phyloP scores from a whole-genome alignment of 441 rosid species.

The Pelargonium myrrhifolium region DNA sequence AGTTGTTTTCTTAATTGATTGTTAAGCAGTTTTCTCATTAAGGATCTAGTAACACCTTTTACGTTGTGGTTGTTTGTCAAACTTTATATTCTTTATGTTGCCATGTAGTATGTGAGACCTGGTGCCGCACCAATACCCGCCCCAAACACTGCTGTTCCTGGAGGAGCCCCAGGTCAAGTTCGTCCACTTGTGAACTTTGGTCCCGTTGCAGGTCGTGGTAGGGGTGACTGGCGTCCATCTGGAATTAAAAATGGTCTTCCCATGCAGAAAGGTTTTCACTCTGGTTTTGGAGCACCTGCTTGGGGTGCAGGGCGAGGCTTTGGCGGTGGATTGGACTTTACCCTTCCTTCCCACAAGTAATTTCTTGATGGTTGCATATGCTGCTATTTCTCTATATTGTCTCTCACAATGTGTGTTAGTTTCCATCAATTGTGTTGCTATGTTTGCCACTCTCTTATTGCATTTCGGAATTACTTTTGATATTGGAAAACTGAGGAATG shows the following conservation, averaged over 20 bases:
- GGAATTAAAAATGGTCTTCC: no score
- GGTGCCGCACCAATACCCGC: conserved; percentile 85
- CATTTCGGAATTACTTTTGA: no score
- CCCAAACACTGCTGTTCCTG: conserved; percentile 38
- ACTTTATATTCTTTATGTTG: conserved; percentile 22
- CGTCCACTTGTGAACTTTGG: conserved; percentile 65
- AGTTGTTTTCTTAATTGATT: no score
- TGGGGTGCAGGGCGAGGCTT: conserved; percentile 78
- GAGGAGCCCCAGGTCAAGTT: conserved; percentile 59
- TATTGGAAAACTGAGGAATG: no score
- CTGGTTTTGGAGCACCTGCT: conserved; percentile 49
- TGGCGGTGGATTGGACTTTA: conserved; percentile 73
- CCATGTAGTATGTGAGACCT: conserved; percentile 93
- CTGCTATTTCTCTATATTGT: no score
- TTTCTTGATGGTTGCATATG: conserved; percentile 6
- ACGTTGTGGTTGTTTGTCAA: neutral
- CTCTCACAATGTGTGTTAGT: no score
- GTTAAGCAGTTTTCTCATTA: no score
- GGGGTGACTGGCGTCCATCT: conserved; percentile 96
- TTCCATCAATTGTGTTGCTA: neutral
- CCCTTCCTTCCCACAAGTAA: conserved; percentile 98
- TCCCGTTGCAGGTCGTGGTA: conserved; percentile 64
- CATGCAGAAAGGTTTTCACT: conserved; percentile 65
- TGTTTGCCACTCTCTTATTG: no score
- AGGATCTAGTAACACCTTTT: no score